Base-by-base conservation (phyloP, 2,329 filamentous ascomycete genomes). In the Neodidymelliopsis sp. region DNA sequence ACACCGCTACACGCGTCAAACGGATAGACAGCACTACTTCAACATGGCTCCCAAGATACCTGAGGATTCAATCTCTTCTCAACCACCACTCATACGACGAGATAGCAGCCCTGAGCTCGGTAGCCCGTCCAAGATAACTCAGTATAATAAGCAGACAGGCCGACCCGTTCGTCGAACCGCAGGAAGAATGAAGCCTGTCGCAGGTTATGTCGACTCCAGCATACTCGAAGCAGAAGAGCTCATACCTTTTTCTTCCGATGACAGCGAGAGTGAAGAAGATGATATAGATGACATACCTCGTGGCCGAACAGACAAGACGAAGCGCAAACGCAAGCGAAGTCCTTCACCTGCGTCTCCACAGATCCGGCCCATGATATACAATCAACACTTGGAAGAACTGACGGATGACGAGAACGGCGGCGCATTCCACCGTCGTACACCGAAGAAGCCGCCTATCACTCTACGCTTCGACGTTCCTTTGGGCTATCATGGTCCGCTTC, bases 401-500 rank as follows among this genome's bases (percentile, higher is more conserved):
- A 68, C 65, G 4, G 70, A 72, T 13, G 55, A 62, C 8, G 67
- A 72, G 33, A 46, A 43, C n/a, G 50, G 48, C 13, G 50, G 54
- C 3, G 47, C 51, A 15, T 56, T 49, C 7, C 56, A 57, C 37
- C 59, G 57, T 33, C 54, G 50, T 22, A 51, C 46, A 12, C 35
- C 43, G 4, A 60, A 61, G 42, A 53, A 55, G 29, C 33, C 62
- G 11, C 65, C 73, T 0, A 59, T 77, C 27, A 67, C 70, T 22
- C 59, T 79, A 19, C 76, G 74, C n/a, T 70, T 80, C 66, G 76
- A 78, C 49, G 67, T 79, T 6, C 76, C 76, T 7, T 56, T 70
- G 2, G 76, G 75, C 9, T 77, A 76, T 54, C 65, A 73, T 58
- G 76, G 76, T n/a, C 76, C 76, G 4, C 64, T 79, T 34, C 63